Evolutionary conservation across 176 grass and related monocot genomes (phyloP).

Genomic region (Lolium rigidum): DNA sequence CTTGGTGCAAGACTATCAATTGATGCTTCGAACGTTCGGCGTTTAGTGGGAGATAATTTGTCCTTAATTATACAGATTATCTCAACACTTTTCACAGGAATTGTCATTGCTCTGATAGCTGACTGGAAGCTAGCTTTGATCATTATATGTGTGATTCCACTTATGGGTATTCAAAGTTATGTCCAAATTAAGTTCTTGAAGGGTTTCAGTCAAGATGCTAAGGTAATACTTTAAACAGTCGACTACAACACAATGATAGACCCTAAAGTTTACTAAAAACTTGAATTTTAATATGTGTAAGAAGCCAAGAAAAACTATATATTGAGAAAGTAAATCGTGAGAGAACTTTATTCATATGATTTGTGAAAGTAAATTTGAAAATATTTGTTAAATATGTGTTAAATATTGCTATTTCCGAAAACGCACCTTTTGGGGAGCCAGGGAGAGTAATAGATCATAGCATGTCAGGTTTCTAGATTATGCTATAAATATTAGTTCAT

Average conservation of each 20-base stretch:
- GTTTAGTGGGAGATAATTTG: constrained; percentile 81
- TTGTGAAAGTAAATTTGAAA: neutral
- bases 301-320: neutral
- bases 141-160: constrained; percentile 62
- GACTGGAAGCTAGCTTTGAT: constrained; percentile 78
- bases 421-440: neutral
- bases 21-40: constrained; percentile 73
- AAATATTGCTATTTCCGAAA: neutral
- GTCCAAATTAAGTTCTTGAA: constrained; percentile 77
- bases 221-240: constrained; percentile 52
- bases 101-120: constrained; percentile 62
- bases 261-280: neutral
- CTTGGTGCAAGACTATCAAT: constrained; percentile 69
- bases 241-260: neutral
- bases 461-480: neutral
- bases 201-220: constrained; percentile 80
- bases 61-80: constrained; percentile 55
- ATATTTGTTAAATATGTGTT: neutral
- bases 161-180: constrained; percentile 76
- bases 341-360: neutral
- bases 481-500: neutral
- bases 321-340: neutral
- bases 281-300: neutral
- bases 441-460: neutral
- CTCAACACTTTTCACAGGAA: constrained; percentile 54